Conservation (phyloP, 1,139 yeast genomes). For the Protomyces gravidus region DNA sequence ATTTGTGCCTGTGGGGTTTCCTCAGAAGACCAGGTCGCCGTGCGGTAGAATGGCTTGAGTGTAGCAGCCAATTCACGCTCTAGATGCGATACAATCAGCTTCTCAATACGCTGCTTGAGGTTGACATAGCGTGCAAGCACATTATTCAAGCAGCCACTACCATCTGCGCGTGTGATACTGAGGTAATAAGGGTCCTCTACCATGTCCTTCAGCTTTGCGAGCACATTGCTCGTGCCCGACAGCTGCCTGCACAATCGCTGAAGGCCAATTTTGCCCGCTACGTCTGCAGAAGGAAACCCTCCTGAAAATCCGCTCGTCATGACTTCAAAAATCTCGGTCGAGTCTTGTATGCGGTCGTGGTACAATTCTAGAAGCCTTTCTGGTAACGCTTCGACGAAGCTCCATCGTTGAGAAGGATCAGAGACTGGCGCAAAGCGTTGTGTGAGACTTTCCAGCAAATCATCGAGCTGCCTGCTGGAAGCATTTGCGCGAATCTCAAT, state of each 20-base stretch:
- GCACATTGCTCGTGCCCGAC: constrained; percentile 57
- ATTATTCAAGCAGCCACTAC: constrained; percentile 19
- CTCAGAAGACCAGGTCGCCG: constrained; percentile 11
- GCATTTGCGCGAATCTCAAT: constrained; percentile 54
- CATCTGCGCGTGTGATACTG: constrained; percentile 49
- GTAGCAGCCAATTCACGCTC: constrained; percentile 48
- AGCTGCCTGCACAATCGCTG: constrained; percentile 56
- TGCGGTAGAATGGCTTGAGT: constrained; percentile 19
- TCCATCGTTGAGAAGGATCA: constrained; percentile 60
- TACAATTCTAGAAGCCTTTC: constrained; percentile 60
- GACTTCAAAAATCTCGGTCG: constrained; percentile 50
- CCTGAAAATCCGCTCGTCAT: constrained; percentile 44
- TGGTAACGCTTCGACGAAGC: constrained; percentile 67
- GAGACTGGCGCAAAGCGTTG: constrained; percentile 56
- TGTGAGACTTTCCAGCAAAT: constrained; percentile 63
- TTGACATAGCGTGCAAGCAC: constrained; percentile 32
- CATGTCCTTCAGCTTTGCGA: constrained; percentile 57
- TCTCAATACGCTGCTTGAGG: constrained; percentile 45
- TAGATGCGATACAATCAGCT: constrained; percentile 48
- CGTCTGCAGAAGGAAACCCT: constrained; percentile 43
- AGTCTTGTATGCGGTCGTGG: constrained; percentile 49
- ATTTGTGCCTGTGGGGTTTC: constrained; percentile 5
- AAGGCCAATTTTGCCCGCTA: constrained; percentile 48
- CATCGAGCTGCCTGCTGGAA: constrained; percentile 59
- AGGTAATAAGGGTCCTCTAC: constrained; percentile 60